Base-by-base conservation (phyloP, 2,329 filamentous ascomycete genomes). In the Thielaviopsis punctulata region DNA sequence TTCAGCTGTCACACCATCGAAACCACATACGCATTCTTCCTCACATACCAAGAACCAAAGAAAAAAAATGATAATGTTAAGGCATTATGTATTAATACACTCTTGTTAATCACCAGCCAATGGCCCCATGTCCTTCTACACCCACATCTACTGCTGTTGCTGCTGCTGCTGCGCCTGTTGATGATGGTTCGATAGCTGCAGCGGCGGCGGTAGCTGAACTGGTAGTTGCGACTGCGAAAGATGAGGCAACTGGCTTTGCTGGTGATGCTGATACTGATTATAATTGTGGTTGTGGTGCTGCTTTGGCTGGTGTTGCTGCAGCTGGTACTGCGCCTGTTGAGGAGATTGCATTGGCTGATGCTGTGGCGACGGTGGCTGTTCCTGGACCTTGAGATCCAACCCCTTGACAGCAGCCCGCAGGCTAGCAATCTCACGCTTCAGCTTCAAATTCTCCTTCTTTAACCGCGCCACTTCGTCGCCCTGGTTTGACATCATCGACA, bases 401-500 rank as follows among this genome's bases (percentile, higher is more conserved):
- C 53, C 53, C 25, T 55, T 55, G 27, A 78, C 60, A 57, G 75
- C 61, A 47, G 77, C 71, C 60, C 77, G 70, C 59, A 84, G 67
- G 49, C 85, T 86, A 30, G 83, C 77, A 61, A 89, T 80, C 69
- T 95, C 88, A 59, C 88, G 75, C 69, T 84, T 88, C 60, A 95
- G 66, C 56, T 86, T 73, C 52, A 82, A 77, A 63, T 94, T 95
- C 64, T 96, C 90, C 67, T 86, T 88, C 69, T 86, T 87, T 57
- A 88, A 66, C 58, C 79, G 76, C 23, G 79, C 80, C 53, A 80
- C 76, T 66, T 95, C 89, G 56, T 93, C 88, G 58, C 84, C 75
- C 49, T 78, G 75, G 57, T 87, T 84, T 58, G 77, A 82, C 55
- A 95, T 64, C 62, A 80, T 79, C 33, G 68, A 68, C 61, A 88